Conservation (phyloP, 192 early-diverging fungal genomes). For the Backusella mclennaniae region DNA sequence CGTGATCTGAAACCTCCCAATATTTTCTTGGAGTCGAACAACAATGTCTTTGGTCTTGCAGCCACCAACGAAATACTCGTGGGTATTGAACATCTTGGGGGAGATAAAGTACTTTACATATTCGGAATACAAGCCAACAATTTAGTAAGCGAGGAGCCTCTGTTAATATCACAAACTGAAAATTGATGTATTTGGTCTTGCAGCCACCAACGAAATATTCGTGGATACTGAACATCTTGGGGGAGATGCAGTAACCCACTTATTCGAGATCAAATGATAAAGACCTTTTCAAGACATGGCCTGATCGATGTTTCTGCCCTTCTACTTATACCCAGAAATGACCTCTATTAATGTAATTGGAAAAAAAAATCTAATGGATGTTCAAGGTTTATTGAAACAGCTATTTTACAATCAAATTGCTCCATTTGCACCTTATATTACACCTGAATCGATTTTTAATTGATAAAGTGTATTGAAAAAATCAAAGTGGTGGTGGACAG, state of each 20-base stretch:
- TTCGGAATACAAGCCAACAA: background rate
- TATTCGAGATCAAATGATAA: constrained; percentile 61
- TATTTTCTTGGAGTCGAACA: constrained; percentile 68
- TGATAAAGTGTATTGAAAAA: constrained; percentile 77
- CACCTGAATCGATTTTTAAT: constrained; percentile 76
- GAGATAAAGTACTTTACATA: background rate
- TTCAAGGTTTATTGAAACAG: constrained; percentile 78
- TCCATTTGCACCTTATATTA: constrained; percentile 87
- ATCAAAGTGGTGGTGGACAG: constrained; percentile 83
- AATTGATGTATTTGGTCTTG: constrained; percentile 76
- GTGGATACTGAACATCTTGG: constrained; percentile 13
- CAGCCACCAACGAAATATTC: constrained; percentile 46
- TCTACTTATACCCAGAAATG: constrained; percentile 76
- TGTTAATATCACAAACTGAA: constrained; percentile 13
- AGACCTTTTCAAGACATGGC: constrained; percentile 83
- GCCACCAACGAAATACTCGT: constrained; percentile 49
- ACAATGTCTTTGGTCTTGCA: constrained; percentile 69
- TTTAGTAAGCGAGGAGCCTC: background rate
- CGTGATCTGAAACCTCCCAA: constrained; percentile 88
- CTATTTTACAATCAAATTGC: constrained; percentile 89
- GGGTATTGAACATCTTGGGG: constrained; percentile 13
- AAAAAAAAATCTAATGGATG: constrained; percentile 60
- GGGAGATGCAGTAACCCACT: background rate
- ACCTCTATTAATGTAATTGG: constrained; percentile 56
- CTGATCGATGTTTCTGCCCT: constrained; percentile 82